phyloP scores from a whole-genome alignment of 129 eudicot species.

The Flaveria trinervia region DNA sequence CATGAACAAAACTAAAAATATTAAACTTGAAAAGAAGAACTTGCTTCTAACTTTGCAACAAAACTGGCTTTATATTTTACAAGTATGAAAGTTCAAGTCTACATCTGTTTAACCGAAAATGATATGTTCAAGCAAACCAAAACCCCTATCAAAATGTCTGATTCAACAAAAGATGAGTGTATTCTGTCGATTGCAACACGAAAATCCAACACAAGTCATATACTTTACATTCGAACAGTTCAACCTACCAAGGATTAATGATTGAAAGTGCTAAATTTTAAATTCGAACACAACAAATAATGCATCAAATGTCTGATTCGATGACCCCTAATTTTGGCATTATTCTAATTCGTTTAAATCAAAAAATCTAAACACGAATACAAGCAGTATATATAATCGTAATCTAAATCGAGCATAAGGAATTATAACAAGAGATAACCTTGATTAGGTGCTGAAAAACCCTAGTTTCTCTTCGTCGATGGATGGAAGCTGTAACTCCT shows the following conservation, averaged over 20 bases:
- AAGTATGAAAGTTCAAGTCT: no score
- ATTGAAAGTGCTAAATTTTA: neutral
- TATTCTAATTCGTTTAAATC: neutral
- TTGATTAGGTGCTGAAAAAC: slow-evolving; percentile 30
- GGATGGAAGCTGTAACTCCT: neutral
- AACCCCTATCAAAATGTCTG: neutral
- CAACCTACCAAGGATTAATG: neutral
- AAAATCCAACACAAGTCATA: neutral
- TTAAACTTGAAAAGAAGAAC: neutral
- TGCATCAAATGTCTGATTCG: no score
- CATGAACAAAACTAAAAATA: neutral
- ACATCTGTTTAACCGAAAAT: no score
- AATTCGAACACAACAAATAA: no score
- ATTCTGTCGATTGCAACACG: neutral
- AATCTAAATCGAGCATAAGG: neutral
- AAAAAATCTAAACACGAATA: neutral
- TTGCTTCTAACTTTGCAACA: no score
- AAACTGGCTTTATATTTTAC: no score
- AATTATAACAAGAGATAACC: slow-evolving; percentile 2
- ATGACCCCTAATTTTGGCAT: neutral
- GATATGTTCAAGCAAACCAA: slow-evolving; percentile 1
- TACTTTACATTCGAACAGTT: neutral
- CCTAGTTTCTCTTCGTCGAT: slow-evolving; percentile 23
- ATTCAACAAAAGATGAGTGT: neutral
- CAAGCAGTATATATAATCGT: neutral